Evolutionary conservation across 441 rosid species (phyloP), one percentile per base, ranked within the genome.

Genomic region (Corymbia calophylla): DNA sequence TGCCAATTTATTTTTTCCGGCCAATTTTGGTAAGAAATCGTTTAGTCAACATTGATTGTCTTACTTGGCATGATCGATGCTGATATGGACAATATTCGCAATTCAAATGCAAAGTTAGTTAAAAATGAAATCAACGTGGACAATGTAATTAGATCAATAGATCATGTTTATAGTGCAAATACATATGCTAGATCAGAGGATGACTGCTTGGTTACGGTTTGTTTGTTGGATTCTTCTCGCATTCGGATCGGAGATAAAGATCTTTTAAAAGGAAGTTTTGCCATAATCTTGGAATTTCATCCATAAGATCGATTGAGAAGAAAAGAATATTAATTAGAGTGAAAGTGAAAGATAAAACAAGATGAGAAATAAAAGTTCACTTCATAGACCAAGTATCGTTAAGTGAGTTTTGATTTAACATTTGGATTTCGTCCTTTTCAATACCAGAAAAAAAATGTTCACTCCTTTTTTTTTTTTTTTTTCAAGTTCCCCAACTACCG

Each of bases 41-140:
- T 55, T 3, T 55, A 1, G 58, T 55, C 21, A 55, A 0, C 21
- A 19, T 55, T 0, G 0, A 8, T 0, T 3, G 1, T 19, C 10
- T 0, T 55, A 19, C 25, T 18, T 55, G 25, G 21, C 10, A 55
- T 0, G 10, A 55, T 9, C 8, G 3, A 9, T 25, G 8, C 21
- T 55, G 58, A 55, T 25, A 7, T 55, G 21, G 58, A 55, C 25
- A 55, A 0, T 55, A 17, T 55, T 55, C 58, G 6, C 8, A 0
- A 68, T 32, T 68, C 13, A 3, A 17, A 31, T 68, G 23, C 23
- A 19, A 9, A 8, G 25, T 31, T 7, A 15, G 2, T 29, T 62
- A 62, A 62, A 62, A 62, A 6, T 29, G n/a, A 15, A 5, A 15
- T 66, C 39, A 16, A n/a, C 11, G 16, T 16, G 31, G 77, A 31